Base-by-base conservation (phyloP, 1,284 basidiomycete genomes). In the Cystobasidium sp. region DNA sequence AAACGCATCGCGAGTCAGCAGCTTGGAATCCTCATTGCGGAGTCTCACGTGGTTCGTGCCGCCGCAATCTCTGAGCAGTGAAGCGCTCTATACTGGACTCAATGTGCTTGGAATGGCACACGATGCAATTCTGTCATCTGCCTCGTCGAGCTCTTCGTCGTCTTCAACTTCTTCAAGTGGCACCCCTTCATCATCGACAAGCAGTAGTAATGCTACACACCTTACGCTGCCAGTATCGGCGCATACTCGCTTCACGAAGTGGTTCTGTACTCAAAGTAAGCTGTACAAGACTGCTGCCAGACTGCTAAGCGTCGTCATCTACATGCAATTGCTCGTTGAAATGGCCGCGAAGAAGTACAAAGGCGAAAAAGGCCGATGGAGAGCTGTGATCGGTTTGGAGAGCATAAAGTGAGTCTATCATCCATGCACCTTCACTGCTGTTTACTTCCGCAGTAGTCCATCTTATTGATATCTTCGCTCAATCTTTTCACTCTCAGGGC, bases 81-180 rank as follows among this genome's bases (percentile, higher is more conserved):
- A 80, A 77, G 78, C 68, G 24, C 80, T 84, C 53, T 84, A 82
- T 75, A 79, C 83, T 22, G 77, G 80, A 10, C 77, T 84, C 65
- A 84, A 84, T 61, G 75, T 84, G 8, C 78, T 84, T 37, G 81
- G 82, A 41, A 78, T 83, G 68, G 83, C 84, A 78, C 84, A 84
- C 76, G 83, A 84, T 76, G 81, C 81, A n/a, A 79, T 84, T 9
- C 41, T 66, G 78, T 82, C 31, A 70, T 82, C 53, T 78, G 80
- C 20, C 55, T 49, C 64, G 62, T 78, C 68, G 61, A 43, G 41
- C 41, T 53, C 49, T 55, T 31, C 31, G 46, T 22, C 63, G 16
- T 16, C 14, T 18, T 39, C 8, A 68, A 4, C 55, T 20, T 24
- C 67, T 10, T 43, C 47, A 18, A 41, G 39, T 56, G 39, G 12